Percentiles rank a stretch among this genome's conserved stretches.
Conservation (phyloP, 2,329 filamentous ascomycete species). For the Aureobasidium sp. region DNA sequence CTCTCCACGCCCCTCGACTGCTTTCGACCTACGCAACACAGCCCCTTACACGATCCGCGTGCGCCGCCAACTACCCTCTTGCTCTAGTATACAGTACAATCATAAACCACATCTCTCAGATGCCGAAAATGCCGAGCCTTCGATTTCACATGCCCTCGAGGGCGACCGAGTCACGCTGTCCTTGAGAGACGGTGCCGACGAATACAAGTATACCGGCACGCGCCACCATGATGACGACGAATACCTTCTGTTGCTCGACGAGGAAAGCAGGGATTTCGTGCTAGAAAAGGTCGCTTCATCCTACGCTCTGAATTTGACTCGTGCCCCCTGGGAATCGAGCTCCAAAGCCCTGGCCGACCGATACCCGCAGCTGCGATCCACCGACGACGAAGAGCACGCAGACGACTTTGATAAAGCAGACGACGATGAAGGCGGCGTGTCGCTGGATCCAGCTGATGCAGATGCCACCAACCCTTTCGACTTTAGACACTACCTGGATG, state of each 20-base stretch:
- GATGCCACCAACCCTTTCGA: constrained; percentile 41
- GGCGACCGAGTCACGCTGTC: constrained; percentile 13
- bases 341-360: constrained; percentile 54
- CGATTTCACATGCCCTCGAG: constrained; percentile 15
- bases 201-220: constrained; percentile 34
- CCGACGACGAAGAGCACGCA: constrained; percentile 19
- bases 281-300: constrained; percentile 74
- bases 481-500: constrained; percentile 38
- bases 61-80: constrained; percentile 4
- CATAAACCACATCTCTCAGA: constrained; percentile 33
- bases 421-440: constrained; percentile 24
- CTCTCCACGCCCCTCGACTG: constrained; percentile 1
- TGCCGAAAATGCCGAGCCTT: constrained; percentile 22
- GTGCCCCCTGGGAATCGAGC: constrained; percentile 57
- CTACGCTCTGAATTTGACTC: constrained; percentile 78
- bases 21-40: constrained; percentile 10
- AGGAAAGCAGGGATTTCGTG: constrained; percentile 63
- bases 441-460: constrained; percentile 22
- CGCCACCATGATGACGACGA: constrained; percentile 50
- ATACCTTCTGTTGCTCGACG: constrained; percentile 75
- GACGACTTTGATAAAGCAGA: constrained; percentile 15
- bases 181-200: constrained; percentile 22
- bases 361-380: constrained; percentile 46
- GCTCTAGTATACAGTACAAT: constrained; percentile 31
- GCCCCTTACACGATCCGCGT: constrained; percentile 12